Percentiles rank a stretch among this genome's conserved stretches.
Evolutionary conservation across 2,329 filamentous ascomycete species (phyloP).

Genomic region (Beauveria scarabaeidicola): DNA sequence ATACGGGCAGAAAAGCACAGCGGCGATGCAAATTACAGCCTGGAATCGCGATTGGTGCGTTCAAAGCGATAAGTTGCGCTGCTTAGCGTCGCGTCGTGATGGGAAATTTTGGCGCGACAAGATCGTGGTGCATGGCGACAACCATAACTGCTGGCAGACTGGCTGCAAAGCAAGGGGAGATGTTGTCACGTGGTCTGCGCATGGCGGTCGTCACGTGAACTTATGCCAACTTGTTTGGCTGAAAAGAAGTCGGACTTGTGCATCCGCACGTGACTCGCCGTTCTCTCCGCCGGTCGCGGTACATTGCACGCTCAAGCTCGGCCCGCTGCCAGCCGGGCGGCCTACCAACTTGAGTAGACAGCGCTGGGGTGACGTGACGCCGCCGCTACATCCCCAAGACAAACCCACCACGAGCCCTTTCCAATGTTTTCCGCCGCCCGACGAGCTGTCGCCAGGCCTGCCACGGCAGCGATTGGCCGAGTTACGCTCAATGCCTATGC

Average conservation of each 20-base stretch:
- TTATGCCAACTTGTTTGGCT: neutral
- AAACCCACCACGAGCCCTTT: conserved; percentile 3
- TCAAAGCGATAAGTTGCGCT: conserved; percentile 7
- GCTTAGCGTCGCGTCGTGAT: conserved; percentile 17
- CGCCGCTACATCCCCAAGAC: neutral
- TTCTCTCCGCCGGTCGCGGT: conserved; percentile 8
- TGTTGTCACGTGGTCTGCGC: conserved; percentile 7
- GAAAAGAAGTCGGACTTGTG: neutral
- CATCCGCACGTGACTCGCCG: conserved; percentile 6
- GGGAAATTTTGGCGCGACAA: conserved; percentile 14
- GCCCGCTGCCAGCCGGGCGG: conserved; percentile 10
- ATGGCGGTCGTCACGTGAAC: neutral
- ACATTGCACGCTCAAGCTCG: neutral
- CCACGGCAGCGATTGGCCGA: conserved; percentile 20
- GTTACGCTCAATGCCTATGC: conserved; percentile 23
- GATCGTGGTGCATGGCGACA: conserved; percentile 10
- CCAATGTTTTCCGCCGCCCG: conserved; percentile 26
- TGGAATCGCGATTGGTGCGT: conserved; percentile 10
- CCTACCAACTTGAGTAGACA: neutral
- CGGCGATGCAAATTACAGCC: conserved; percentile 10
- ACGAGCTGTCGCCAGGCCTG: conserved; percentile 21
- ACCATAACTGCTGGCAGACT: conserved; percentile 4
- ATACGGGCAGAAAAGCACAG: conserved; percentile 2
- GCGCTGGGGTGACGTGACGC: neutral
- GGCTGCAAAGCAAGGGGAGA: conserved; percentile 7